These are phyloP conservation scores for Leccinum rimulosum DNA, from an alignment of 768 basidiomycete species.

Conservation along the genomic window DNA sequence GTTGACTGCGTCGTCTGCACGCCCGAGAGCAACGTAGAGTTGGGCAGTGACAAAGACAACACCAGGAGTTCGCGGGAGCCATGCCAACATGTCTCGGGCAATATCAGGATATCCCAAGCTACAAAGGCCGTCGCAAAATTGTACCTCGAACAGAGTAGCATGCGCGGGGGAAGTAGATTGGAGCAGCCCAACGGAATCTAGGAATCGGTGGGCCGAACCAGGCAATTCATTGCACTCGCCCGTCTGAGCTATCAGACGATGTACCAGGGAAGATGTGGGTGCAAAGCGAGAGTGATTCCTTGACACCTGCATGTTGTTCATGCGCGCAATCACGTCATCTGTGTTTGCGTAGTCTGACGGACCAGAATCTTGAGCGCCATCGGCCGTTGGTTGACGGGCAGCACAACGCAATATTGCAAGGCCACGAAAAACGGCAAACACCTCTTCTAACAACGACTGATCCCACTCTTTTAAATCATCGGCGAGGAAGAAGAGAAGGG, in stretches of 20 bases:
- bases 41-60: conserved; percentile 71
- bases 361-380: conserved; percentile 29
- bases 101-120: conserved; percentile 58
- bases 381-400: conserved; percentile 54
- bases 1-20: conserved; percentile 69
- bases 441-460: conserved; percentile 62
- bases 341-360: conserved; percentile 40
- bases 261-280: conserved; percentile 61
- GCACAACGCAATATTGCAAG: conserved; percentile 67
- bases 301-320: conserved; percentile 75
- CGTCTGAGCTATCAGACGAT: conserved; percentile 56
- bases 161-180: conserved; percentile 66
- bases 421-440: conserved; percentile 79
- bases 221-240: conserved; percentile 50
- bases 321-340: conserved; percentile 60
- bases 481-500: conserved; percentile 68
- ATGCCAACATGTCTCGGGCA: conserved; percentile 63
- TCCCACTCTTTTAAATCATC: conserved; percentile 65
- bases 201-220: conserved; percentile 64
- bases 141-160: conserved; percentile 64
- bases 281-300: conserved; percentile 42
- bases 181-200: conserved; percentile 64
- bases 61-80: conserved; percentile 78
- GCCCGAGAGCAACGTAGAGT: conserved; percentile 62
- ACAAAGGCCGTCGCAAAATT: conserved; percentile 70